Evolutionary conservation across 345 rosid species (phyloP).

Genomic region (Pugionium dolabratum): DNA sequence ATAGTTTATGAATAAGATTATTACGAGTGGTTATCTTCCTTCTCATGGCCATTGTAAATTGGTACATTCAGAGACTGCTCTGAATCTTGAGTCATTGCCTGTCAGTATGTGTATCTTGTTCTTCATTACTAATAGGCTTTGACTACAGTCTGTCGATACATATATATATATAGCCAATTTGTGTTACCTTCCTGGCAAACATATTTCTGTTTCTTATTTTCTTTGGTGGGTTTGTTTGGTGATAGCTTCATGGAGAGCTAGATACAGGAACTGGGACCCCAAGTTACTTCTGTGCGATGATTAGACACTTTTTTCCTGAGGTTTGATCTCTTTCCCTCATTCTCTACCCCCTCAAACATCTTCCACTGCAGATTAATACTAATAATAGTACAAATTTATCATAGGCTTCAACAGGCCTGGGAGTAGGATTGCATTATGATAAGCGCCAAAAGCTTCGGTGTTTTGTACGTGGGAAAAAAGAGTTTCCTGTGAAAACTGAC

Average conservation of each 20-base stretch:
- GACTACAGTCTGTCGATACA: background rate
- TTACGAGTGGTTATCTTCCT: background rate
- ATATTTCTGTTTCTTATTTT: slow-evolving; percentile 11
- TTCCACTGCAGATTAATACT: slow-evolving; percentile 18
- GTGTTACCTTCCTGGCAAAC: background rate
- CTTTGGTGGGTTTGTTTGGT: slow-evolving; percentile 19
- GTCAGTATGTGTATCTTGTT: slow-evolving; percentile 5
- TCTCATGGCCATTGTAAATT: background rate
- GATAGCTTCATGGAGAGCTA: slow-evolving; percentile 82
- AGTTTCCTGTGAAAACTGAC: slow-evolving; percentile 60
- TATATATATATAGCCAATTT: background rate
- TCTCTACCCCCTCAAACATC: slow-evolving; percentile 6
- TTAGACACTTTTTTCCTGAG: slow-evolving; percentile 66
- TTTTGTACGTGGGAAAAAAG: slow-evolving; percentile 65
- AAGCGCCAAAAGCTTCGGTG: slow-evolving; percentile 70
- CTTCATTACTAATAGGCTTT: background rate
- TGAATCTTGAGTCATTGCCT: background rate
- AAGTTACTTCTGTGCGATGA: slow-evolving; percentile 58
- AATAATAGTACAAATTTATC: slow-evolving; percentile 15
- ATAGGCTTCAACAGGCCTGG: slow-evolving; percentile 66
- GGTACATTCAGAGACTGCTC: background rate
- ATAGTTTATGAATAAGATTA: background rate
- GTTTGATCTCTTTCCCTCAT: slow-evolving; percentile 41
- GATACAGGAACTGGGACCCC: slow-evolving; percentile 80
- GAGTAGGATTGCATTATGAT: slow-evolving; percentile 67